These are phyloP conservation scores for Leptomonas seymouri DNA, from an alignment of 208 protist species.

Conservation along the genomic window DNA sequence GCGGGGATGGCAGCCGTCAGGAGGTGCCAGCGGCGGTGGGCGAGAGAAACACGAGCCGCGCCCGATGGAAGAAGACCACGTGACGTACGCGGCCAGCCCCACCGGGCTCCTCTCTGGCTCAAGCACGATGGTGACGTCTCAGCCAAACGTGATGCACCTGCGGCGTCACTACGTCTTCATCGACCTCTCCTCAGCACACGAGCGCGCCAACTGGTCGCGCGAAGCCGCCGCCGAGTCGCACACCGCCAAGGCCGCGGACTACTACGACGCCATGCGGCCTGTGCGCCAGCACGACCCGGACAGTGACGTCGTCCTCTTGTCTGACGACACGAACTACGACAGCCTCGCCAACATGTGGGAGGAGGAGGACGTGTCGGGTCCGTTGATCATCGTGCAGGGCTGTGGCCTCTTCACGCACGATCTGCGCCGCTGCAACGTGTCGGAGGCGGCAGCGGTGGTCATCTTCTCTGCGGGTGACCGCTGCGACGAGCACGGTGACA, in stretches of 20 bases:
- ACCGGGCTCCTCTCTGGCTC: not conserved
- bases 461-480: conserved; percentile 45
- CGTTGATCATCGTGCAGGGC: conserved; percentile 37
- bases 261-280: conserved; percentile 42
- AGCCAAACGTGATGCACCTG: conserved; percentile 31
- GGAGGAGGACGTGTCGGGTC: conserved; percentile 30
- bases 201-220: conserved; percentile 31
- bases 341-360: conserved; percentile 45
- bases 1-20: not conserved
- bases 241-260: conserved; percentile 43
- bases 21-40: not conserved
- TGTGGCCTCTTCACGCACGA: conserved; percentile 43
- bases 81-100: conserved; percentile 1
- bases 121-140: conserved; percentile 13
- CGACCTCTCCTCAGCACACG: conserved; percentile 45
- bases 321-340: conserved; percentile 36
- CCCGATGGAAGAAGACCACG: not conserved
- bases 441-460: conserved; percentile 33
- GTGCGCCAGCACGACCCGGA: conserved; percentile 38
- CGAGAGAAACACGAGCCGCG: not conserved
- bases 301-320: conserved; percentile 41
- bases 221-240: conserved; percentile 34
- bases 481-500: conserved; percentile 44
- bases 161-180: conserved; percentile 41
- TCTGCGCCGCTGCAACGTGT: conserved; percentile 42